Evolutionary conservation across 108 stramenopile genomes (phyloP).

Genomic region (Nitzschia putrida): DNA sequence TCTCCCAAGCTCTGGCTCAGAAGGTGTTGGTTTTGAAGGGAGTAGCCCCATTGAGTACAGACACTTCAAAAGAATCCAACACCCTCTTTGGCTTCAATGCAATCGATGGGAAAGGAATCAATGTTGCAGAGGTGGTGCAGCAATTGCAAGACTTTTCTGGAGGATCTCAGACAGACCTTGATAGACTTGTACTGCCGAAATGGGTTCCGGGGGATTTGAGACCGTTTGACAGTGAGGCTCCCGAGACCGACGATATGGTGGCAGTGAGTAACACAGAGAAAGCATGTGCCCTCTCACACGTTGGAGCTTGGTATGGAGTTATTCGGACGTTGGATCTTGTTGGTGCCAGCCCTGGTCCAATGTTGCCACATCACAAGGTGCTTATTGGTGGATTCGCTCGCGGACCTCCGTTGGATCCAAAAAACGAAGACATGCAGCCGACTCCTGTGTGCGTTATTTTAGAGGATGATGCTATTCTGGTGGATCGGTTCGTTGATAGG

Average conservation of each 20-base stretch:
- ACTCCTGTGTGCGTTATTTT: constrained; percentile 73
- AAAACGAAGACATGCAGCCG: constrained; percentile 61
- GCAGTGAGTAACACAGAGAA: constrained; percentile 54
- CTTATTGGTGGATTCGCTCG: constrained; percentile 70
- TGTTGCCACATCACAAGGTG: constrained; percentile 32
- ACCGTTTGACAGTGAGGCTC: constrained; percentile 74
- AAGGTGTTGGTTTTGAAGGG: constrained; percentile 58
- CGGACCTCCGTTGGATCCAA: constrained; percentile 44
- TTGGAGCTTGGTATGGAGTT: constrained; percentile 69
- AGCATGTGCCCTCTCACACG: constrained; percentile 77
- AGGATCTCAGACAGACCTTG: constrained; percentile 16
- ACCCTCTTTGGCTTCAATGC: constrained; percentile 60
- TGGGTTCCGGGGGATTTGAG: constrained; percentile 79
- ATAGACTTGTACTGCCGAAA: constrained; percentile 50
- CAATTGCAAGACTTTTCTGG: constrained; percentile 39
- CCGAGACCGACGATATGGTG: constrained; percentile 48
- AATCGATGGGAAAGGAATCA: constrained; percentile 61
- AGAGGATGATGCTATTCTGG: constrained; percentile 82
- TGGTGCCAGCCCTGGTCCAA: constrained; percentile 5
- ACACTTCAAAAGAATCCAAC: not conserved
- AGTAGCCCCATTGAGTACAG: constrained; percentile 24
- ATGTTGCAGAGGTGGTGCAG: constrained; percentile 36
- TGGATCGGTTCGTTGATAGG: constrained; percentile 79
- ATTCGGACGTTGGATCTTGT: constrained; percentile 15
- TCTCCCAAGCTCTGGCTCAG: constrained; percentile 53